phyloP scores from a whole-genome alignment of 352 stramenopile species.

The Globisporangium paddicum region DNA sequence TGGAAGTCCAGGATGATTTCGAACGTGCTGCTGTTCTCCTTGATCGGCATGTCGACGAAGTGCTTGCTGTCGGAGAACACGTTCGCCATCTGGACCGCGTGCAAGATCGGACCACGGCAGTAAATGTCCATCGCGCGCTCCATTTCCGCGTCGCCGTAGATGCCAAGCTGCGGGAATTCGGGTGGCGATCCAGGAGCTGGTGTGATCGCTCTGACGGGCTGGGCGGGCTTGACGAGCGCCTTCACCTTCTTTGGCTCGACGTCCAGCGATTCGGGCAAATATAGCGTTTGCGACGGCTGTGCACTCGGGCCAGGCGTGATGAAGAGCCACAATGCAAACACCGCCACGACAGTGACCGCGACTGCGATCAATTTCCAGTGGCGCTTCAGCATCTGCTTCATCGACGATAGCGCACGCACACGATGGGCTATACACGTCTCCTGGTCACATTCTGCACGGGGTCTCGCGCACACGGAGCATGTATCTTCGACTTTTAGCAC shows the following conservation, averaged over 20 bases:
- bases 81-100: constrained; percentile 62
- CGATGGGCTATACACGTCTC: neutral
- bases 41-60: constrained; percentile 93
- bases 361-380: constrained; percentile 1
- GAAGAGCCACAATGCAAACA: neutral
- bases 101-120: constrained; percentile 58
- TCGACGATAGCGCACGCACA: neutral
- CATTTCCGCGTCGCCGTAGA: constrained; percentile 36
- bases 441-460: neutral
- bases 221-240: neutral
- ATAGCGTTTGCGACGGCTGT: neutral
- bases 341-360: neutral
- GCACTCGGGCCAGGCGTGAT: neutral
- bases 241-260: neutral
- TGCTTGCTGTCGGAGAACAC: constrained; percentile 90
- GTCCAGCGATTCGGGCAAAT: neutral
- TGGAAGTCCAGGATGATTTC: constrained; percentile 73
- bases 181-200: neutral
- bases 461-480: constrained; percentile 4
- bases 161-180: constrained; percentile 12
- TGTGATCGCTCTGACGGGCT: neutral
- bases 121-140: constrained; percentile 74
- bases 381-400: constrained; percentile 4
- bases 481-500: neutral
- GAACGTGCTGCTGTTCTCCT: constrained; percentile 63